Evolutionary conservation across 305 asterid genomes (phyloP).

Genomic region (Stenogyne calaminthoides): DNA sequence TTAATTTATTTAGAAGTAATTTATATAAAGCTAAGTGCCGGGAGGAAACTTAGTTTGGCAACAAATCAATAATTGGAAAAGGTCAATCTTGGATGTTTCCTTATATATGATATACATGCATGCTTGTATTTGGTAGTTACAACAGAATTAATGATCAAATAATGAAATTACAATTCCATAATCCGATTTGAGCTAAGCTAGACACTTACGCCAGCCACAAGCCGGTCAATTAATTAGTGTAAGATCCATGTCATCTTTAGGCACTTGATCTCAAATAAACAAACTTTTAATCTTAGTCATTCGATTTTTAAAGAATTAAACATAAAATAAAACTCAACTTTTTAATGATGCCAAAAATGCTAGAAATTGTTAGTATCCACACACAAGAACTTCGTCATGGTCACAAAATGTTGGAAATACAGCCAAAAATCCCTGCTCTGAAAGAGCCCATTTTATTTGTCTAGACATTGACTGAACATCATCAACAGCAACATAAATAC

Average conservation of each 20-base stretch:
- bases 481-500: not conserved
- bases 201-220: no score
- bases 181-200: not conserved
- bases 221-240: no score
- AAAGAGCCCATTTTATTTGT: not conserved
- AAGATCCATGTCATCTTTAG: not conserved
- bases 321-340: not conserved
- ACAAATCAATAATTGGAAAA: not conserved
- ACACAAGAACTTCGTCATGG: not conserved
- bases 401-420: not conserved
- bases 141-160: not conserved
- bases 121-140: not conserved
- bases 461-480: conserved; percentile 4
- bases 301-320: no score
- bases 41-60: not conserved
- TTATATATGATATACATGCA: not conserved
- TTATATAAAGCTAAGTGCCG: not conserved
- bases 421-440: not conserved
- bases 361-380: not conserved
- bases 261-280: not conserved
- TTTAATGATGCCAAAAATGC: not conserved
- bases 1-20: not conserved
- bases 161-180: not conserved
- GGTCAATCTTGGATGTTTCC: not conserved
- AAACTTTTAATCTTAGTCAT: not conserved